Base-by-base conservation (phyloP, 345 rosid species). In the Gossypium rotundifolium region DNA sequence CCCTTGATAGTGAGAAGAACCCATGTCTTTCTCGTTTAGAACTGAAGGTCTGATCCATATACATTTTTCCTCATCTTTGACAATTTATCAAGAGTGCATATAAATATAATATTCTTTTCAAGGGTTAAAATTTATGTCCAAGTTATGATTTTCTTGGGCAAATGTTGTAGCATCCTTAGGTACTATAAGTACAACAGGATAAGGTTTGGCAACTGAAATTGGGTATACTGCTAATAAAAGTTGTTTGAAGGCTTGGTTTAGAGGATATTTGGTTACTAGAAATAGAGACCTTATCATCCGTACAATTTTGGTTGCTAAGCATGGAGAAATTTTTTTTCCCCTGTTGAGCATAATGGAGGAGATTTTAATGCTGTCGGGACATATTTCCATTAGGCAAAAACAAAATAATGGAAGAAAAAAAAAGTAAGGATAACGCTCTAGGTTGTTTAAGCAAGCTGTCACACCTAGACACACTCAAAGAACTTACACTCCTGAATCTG, bases 1-100 rank as follows among this genome's bases (percentile, higher is more conserved):
- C 98, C 59, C 83, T 74, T 77, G 95, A 91, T 74, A 66, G 74
- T 58, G 85, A 82, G 71, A 85, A 81, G 78, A 88, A 83, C 66
- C 87, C 88, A 10, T 94, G 87, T 86, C 86, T 94, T 81, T 91
- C 98, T 75, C 86, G 79, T 65, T 80, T 79, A 48, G 98, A 92
- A 80, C 72, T 91, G 68, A 92, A 89, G 98, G 98, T 91, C 20
- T 40, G 78, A 33, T 58, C 66, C 58, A 40, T 69, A 1, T 59
- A 59, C 23, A 40, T n/a, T 38, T 18, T 9, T 42, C 1, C 18
- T 6, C 13, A 6, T 38, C 42, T 64, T 40, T 42, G 25, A 10
- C 49, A 11, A 18, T 42, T 64, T n/a, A 64, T 64, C 69, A 64
- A n/a, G 22, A 40, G 16, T 64, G 48, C 13, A 64, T 20, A 38